Evolutionary conservation across 306 rosid species (phyloP).

Genomic region (Cicer pinnatifidum): DNA sequence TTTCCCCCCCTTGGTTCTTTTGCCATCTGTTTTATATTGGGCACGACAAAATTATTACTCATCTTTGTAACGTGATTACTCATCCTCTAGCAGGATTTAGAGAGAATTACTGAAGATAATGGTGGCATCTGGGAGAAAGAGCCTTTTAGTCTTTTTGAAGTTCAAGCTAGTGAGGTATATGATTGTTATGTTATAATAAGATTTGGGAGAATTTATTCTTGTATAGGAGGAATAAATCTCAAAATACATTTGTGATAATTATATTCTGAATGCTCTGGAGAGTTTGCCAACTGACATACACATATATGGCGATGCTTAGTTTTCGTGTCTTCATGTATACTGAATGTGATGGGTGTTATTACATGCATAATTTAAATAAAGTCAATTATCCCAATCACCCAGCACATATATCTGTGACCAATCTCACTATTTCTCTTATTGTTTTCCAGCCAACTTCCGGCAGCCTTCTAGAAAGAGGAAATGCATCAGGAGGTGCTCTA

Average conservation of each 20-base stretch:
- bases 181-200: conserved; percentile 27
- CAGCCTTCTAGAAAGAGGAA: conserved; percentile 72
- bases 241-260: conserved; percentile 27
- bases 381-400: background rate
- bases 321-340: conserved; percentile 31
- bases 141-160: conserved; percentile 78
- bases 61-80: conserved; percentile 17
- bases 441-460: conserved; percentile 64
- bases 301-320: background rate
- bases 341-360: conserved; percentile 2
- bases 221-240: conserved; percentile 15
- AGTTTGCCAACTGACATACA: conserved; percentile 30
- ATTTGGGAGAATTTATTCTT: conserved; percentile 12
- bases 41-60: conserved; percentile 21
- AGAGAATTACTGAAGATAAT: conserved; percentile 63
- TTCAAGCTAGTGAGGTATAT: conserved; percentile 68
- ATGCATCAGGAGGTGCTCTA: conserved; percentile 56
- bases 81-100: conserved; percentile 68
- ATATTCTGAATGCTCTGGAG: conserved; percentile 32
- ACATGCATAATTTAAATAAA: background rate
- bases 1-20: conserved; percentile 16
- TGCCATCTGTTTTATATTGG: conserved; percentile 37
- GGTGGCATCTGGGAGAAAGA: conserved; percentile 75
- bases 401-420: conserved; percentile 14
- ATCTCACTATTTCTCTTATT: conserved; percentile 34